Evolutionary conservation across 139 green algal genomes (phyloP).

Genomic region (Micromonas commoda): DNA sequence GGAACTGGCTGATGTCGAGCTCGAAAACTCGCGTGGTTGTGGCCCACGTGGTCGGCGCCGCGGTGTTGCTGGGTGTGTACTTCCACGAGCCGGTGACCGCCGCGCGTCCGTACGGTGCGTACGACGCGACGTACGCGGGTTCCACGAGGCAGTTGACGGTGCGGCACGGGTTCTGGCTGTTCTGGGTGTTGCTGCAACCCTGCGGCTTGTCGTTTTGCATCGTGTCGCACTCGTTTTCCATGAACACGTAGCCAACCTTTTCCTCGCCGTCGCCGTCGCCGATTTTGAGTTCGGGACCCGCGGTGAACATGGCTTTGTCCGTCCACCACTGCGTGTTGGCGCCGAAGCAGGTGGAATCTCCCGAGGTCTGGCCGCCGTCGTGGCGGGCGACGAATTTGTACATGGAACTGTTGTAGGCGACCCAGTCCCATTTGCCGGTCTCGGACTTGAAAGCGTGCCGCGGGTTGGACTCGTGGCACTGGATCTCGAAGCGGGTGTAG

Average conservation of each 20-base stretch:
- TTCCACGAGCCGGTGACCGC: too few species aligned
- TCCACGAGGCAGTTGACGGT: not conserved
- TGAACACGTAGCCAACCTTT: not conserved
- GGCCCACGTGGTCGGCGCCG: too few species aligned
- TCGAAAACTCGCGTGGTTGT: too few species aligned
- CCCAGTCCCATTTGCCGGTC: conserved; percentile 4
- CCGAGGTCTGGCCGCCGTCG: not conserved
- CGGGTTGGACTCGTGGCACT: not conserved
- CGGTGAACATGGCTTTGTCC: not conserved
- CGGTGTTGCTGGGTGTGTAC: not conserved
- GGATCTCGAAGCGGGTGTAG: not conserved
- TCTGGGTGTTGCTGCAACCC: too few species aligned
- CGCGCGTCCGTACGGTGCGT: not conserved
- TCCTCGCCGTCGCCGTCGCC: not conserved
- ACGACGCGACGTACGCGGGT: not conserved
- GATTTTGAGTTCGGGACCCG: not conserved
- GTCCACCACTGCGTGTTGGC: not conserved
- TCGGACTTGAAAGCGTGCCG: not conserved
- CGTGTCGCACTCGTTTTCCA: not conserved
- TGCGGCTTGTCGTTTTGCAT: too few species aligned
- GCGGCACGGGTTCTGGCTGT: too few species aligned
- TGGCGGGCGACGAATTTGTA: conserved; percentile 7
- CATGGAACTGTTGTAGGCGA: not conserved
- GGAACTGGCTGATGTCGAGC: too few species aligned
- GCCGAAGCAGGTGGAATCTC: not conserved